Percentiles rank a stretch among this genome's conserved stretches.
Evolutionary conservation across 805 yeast genomes (phyloP).

Genomic region (Candida nitratophila): DNA sequence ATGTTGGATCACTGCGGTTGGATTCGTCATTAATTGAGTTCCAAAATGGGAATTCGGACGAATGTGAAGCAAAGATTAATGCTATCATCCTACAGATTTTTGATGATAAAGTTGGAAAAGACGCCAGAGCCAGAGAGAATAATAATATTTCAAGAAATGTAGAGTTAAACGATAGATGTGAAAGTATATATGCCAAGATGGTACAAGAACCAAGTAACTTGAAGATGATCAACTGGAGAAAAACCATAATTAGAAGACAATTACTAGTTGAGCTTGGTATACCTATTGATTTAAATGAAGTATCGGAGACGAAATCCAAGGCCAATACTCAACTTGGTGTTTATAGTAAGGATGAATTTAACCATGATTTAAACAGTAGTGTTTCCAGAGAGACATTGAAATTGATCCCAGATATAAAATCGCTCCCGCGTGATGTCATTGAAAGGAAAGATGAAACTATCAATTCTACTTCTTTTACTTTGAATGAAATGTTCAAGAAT

Average conservation of each 20-base stretch:
- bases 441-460: constrained; percentile 7
- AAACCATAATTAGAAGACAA: constrained; percentile 56
- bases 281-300: constrained; percentile 65
- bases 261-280: constrained; percentile 60
- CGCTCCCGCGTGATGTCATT: background rate
- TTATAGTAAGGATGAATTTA: background rate
- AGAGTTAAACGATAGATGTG: constrained; percentile 17
- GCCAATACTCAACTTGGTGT: constrained; percentile 6
- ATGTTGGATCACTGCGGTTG: background rate
- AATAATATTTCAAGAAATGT: background rate
- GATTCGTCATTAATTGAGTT: background rate
- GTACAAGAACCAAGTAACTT: constrained; percentile 33
- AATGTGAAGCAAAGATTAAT: no score
- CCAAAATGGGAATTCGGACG: background rate
- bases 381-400: background rate
- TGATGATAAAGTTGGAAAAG: no score
- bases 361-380: constrained; percentile 1
- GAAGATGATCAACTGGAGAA: constrained; percentile 63
- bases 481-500: constrained; percentile 15
- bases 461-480: constrained; percentile 11
- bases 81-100: no score
- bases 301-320: constrained; percentile 17
- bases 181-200: constrained; percentile 16
- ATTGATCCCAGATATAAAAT: constrained; percentile 2
- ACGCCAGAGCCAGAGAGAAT: no score